These are phyloP conservation scores for Macrotyloma uniflorum DNA, from an alignment of 306 rosid genomes.

Conservation along the genomic window DNA sequence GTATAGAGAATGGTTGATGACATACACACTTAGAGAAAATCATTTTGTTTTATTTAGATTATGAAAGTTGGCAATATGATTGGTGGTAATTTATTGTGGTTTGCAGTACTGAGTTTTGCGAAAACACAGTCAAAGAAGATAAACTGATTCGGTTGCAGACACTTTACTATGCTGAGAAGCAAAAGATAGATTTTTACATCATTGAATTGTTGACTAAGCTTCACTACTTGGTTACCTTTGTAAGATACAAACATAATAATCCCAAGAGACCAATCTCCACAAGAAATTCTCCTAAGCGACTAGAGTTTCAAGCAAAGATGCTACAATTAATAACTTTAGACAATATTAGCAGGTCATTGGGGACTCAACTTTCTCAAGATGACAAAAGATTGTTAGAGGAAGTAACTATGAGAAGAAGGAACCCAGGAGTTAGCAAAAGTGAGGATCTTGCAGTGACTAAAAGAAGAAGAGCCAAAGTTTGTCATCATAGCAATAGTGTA, in stretches of 20 bases:
- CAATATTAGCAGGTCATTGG: slow-evolving; percentile 16
- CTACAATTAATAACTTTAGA: slow-evolving; percentile 41
- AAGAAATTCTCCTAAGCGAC: slow-evolving; percentile 50
- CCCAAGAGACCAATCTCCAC: slow-evolving; percentile 45
- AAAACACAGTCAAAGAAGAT: slow-evolving; percentile 39
- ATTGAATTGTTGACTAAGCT: slow-evolving; percentile 66
- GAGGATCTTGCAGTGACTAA: slow-evolving; percentile 48
- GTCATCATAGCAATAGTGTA: slow-evolving; percentile 58
- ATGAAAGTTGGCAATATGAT: background rate
- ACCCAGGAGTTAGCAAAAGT: slow-evolving; percentile 66
- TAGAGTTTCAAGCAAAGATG: slow-evolving; percentile 59
- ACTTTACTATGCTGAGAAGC: slow-evolving; percentile 75
- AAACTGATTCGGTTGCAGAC: slow-evolving; percentile 74
- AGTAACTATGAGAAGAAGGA: slow-evolving; percentile 42
- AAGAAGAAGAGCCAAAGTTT: slow-evolving; percentile 40
- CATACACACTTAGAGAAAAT: no score
- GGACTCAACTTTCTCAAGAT: slow-evolving; percentile 48
- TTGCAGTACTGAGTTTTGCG: slow-evolving; percentile 62
- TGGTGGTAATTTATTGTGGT: background rate
- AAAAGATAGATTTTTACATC: slow-evolving; percentile 67
- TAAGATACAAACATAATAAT: slow-evolving; percentile 48
- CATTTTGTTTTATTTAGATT: background rate
- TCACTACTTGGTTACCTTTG: slow-evolving; percentile 60
- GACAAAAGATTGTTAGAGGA: slow-evolving; percentile 64
- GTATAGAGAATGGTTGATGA: background rate